These are phyloP conservation scores for Agaricus bisporus DNA, from an alignment of 768 basidiomycete species.

Conservation along the genomic window DNA sequence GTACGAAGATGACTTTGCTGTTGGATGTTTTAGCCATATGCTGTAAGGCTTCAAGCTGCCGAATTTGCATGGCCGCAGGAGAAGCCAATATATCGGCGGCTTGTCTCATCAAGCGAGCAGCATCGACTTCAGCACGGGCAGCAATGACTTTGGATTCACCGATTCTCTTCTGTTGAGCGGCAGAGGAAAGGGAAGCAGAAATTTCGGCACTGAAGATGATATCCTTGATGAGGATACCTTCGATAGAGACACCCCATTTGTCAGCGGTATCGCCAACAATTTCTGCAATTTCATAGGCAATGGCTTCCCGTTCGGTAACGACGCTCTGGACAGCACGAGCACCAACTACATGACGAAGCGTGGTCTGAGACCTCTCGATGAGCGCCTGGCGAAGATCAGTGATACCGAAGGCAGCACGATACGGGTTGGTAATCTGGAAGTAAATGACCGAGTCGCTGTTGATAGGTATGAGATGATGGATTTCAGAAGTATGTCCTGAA, in stretches of 20 bases:
- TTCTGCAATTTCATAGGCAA: slow-evolving; percentile 94
- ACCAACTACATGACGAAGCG: slow-evolving; percentile 95
- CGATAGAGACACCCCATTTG: slow-evolving; percentile 96
- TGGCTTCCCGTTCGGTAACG: slow-evolving; percentile 94
- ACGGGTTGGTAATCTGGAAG: slow-evolving; percentile 86
- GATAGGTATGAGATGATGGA: neutral
- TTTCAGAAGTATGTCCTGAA: slow-evolving; percentile 2
- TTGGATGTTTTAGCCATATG: slow-evolving; percentile 87
- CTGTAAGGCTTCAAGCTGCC: slow-evolving; percentile 93
- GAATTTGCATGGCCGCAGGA: slow-evolving; percentile 96
- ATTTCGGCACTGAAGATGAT: slow-evolving; percentile 92
- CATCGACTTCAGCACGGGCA: slow-evolving; percentile 92
- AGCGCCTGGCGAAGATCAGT: slow-evolving; percentile 82
- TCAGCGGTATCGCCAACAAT: slow-evolving; percentile 90
- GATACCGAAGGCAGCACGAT: slow-evolving; percentile 93
- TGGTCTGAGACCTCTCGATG: slow-evolving; percentile 85
- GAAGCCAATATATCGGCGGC: slow-evolving; percentile 93
- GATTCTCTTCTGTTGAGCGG: slow-evolving; percentile 95
- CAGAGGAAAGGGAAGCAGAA: slow-evolving; percentile 85
- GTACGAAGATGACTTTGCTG: slow-evolving; percentile 92
- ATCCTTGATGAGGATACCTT: slow-evolving; percentile 93
- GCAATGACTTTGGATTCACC: slow-evolving; percentile 97
- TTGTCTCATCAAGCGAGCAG: slow-evolving; percentile 93
- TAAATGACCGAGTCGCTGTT: slow-evolving; percentile 86
- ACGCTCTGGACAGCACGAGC: slow-evolving; percentile 92